These are phyloP conservation scores for Psilocybe subaeruginosa DNA, from an alignment of 768 basidiomycete species.

Conservation along the genomic window DNA sequence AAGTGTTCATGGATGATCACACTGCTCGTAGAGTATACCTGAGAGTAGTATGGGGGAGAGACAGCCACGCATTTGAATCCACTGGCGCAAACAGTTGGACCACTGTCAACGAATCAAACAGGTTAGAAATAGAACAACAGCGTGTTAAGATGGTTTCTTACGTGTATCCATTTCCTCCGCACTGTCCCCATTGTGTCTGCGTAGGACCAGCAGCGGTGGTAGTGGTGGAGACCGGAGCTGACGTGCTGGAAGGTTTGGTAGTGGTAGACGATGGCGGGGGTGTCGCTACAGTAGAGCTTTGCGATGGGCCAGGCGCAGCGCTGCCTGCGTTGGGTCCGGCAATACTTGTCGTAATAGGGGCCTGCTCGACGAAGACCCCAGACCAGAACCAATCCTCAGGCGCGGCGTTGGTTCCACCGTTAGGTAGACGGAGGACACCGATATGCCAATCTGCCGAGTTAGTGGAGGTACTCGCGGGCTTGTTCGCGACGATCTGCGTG, in stretches of 20 bases:
- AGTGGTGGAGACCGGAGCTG: constrained; percentile 8
- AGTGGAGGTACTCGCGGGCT: constrained; percentile 19
- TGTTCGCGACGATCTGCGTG: constrained; percentile 20
- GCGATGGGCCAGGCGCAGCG: constrained; percentile 12
- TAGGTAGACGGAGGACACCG: constrained; percentile 23
- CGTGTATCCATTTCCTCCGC: constrained; percentile 22
- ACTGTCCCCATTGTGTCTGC: constrained; percentile 26
- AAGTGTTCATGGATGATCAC: not conserved
- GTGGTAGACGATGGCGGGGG: constrained; percentile 7
- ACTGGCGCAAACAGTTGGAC: constrained; percentile 20
- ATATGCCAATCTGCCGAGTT: constrained; percentile 25
- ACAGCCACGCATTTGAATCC: constrained; percentile 22
- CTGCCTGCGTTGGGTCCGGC: constrained; percentile 20
- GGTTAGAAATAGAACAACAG: not conserved
- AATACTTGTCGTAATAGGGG: constrained; percentile 21
- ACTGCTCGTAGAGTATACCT: constrained; percentile 4
- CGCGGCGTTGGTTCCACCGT: constrained; percentile 21
- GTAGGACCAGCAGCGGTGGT: constrained; percentile 17
- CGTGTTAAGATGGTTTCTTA: not conserved
- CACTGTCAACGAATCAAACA: constrained; percentile 1
- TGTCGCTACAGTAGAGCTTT: not conserved
- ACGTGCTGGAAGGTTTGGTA: not conserved
- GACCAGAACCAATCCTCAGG: constrained; percentile 26
- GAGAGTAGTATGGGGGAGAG: constrained; percentile 24
- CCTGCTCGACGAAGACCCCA: constrained; percentile 21